A percentile compares a stretch with the other conserved stretches of the same genome.
These are phyloP conservation scores for Lactifluus pinguis DNA, from an alignment of 768 basidiomycete species.

Conservation along the genomic window DNA sequence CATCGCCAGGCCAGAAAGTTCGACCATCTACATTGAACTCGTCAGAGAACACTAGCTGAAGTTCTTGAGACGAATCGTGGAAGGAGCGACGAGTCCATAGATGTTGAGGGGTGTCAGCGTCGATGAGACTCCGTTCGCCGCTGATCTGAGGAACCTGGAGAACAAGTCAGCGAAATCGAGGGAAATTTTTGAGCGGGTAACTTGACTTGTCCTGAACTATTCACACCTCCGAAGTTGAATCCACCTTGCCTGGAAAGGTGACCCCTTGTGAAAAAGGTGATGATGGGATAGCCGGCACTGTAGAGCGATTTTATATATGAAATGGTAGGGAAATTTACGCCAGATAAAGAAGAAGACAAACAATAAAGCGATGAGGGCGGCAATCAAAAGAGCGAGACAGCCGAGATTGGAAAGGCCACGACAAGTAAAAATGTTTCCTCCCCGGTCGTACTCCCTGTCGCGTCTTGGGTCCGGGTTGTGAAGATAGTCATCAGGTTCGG, in stretches of 20 bases:
- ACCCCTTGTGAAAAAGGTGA: conserved; percentile 23
- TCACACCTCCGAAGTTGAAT: conserved; percentile 41
- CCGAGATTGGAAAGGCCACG: conserved; percentile 36
- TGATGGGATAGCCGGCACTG: conserved; percentile 32
- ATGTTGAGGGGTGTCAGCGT: conserved; percentile 48
- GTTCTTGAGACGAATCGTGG: conserved; percentile 46
- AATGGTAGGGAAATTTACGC: no score
- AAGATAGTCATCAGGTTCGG: conserved; percentile 26
- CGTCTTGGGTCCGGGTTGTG: conserved; percentile 28
- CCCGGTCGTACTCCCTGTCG: conserved; percentile 26
- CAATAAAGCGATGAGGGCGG: conserved; percentile 12
- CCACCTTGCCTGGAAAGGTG: conserved; percentile 26
- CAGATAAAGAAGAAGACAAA: conserved; percentile 1
- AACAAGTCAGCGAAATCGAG: background rate
- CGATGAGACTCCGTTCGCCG: conserved; percentile 39
- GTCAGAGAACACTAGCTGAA: conserved; percentile 79
- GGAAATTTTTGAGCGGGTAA: background rate
- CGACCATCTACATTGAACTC: conserved; percentile 80
- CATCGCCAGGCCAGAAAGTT: conserved; percentile 72
- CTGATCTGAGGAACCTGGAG: conserved; percentile 49
- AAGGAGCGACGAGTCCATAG: conserved; percentile 47
- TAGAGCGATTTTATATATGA: background rate
- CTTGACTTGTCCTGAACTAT: conserved; percentile 37
- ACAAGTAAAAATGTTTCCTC: conserved; percentile 31
- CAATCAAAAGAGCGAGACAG: conserved; percentile 22